Base-by-base conservation (phyloP, 192 early-diverging fungal genomes). In the Spizellomyces punctatus region DNA sequence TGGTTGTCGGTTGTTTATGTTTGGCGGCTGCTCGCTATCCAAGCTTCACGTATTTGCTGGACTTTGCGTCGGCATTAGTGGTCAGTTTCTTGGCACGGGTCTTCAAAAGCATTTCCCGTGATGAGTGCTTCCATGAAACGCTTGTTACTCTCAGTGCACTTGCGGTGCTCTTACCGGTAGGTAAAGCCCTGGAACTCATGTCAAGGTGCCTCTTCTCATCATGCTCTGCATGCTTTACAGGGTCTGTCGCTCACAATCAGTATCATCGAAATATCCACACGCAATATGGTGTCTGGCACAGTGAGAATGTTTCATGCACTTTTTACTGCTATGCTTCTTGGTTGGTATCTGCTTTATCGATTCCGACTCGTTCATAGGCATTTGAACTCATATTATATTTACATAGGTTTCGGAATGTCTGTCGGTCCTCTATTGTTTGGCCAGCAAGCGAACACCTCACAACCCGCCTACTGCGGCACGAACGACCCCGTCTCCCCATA, bases 271-370 rank as follows among this genome's bases (percentile, higher is more conserved):
- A 77, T 97, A 70, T 86, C 91, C 1, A 91, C 93, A 14, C 84
- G 90, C 50, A 98, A 98, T 74, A 85, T 95, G 76, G 88, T 96
- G 48, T 89, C 91, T 6, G 96, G 96, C 45, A 87, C 90, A 0
- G 91, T 96, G 16, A 84, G 92, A n/a, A 80, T 95, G 62, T 83
- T 95, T 46, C 87, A 91, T 66, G 88, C 93, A 8, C 72, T 96
- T 12, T 90, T 93, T 69, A 89, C 87, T 27, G 91, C 92, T 44
- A 85, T 96, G 66, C 85, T 94, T 66, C 80, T 95, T 22, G 92
- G 88, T 43, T 93, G 89, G 64, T 92, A 36, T 47, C 67, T 69
- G 42, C 17, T 19, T 16, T 43, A 17, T 14, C 65, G 16, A 48
- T 65, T 64, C 14, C 19, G 5, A 59, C 60, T 4, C 67, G 42